Conservation (phyloP, 371 early-diverging fungal genomes). For the Mortierella sp. region DNA sequence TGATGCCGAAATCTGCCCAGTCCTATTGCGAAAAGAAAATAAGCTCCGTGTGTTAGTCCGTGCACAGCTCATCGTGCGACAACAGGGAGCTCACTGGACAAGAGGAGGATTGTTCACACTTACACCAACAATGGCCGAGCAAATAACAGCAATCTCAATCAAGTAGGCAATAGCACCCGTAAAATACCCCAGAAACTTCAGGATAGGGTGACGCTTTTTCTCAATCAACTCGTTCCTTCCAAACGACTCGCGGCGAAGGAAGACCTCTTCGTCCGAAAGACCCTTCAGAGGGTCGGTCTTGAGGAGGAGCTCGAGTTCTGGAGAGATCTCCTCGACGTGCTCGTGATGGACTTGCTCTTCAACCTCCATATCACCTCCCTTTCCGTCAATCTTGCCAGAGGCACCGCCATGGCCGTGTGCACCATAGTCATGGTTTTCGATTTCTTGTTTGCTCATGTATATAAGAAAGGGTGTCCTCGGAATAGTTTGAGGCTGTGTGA, state of each 20-base stretch:
- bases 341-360: slow-evolving; percentile 76
- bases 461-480: background rate
- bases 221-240: slow-evolving; percentile 86
- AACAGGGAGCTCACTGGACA: background rate
- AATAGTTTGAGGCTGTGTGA: background rate
- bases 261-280: slow-evolving; percentile 69
- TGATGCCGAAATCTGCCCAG: slow-evolving; percentile 92
- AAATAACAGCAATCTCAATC: slow-evolving; percentile 85
- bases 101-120: background rate
- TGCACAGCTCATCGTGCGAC: background rate
- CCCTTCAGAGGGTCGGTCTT: slow-evolving; percentile 79
- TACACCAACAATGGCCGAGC: slow-evolving; percentile 56
- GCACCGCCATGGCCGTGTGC: background rate
- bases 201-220: slow-evolving; percentile 82
- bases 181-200: slow-evolving; percentile 92
- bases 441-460: slow-evolving; percentile 46
- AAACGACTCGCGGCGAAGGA: slow-evolving; percentile 72
- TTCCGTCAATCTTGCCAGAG: slow-evolving; percentile 11
- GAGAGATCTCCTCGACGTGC: slow-evolving; percentile 76
- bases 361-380: slow-evolving; percentile 56
- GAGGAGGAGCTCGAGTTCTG: slow-evolving; percentile 80
- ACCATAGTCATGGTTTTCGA: slow-evolving; percentile 16
- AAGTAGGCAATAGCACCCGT: slow-evolving; percentile 92
- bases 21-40: slow-evolving; percentile 61
- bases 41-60: background rate